Evolutionary conservation across 352 stramenopile species (phyloP), one percentile per base, ranked within the genome.

Genomic region (Globisporangium canariense): DNA sequence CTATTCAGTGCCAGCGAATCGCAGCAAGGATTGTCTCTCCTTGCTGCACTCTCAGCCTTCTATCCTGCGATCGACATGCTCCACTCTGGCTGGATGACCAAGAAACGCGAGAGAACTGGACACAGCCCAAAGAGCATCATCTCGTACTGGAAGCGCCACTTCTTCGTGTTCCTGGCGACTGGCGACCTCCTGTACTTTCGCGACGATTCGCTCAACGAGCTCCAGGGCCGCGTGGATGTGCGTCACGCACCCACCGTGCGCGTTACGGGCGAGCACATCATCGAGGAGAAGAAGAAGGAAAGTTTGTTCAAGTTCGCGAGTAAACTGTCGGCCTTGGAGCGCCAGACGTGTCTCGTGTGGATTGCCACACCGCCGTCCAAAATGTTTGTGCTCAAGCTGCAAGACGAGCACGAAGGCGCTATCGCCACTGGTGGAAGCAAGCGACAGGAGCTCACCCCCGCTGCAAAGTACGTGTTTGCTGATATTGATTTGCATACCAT

Each of bases 91-190:
- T 88, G 71, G 64, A 90, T 93, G 79, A 78, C 81, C 18, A 93
- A 93, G 67, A 77, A 86, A 45, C 71, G 83, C 47, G 85, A 93
- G 49, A 75, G 83, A 13, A 93, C 86, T 11, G 79, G 84, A 0
- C 85, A 91, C 63, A 77, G 76, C 28, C 68, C 83, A 1, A 89
- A 83, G 70, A 89, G 79, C 40, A 91, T 93, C 53, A 93, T 93
- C 62, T 89, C 85, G 53, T 91, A 89, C 67, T 93, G 85, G 85
- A 93, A 93, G 63, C 78, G 83, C 8, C 85, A 91, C 60, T 93
- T 81, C 55, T 93, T 93, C 55, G 75, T 91, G 34, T 93, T 88
- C 40, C 55, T 93, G 18, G 83, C 76, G 43, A 86, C 81, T 0
- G 85, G 85, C 0, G 85, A 93, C 51, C 66, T 93, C 43, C 65